Conservation (phyloP, 192 early-diverging fungal species). For the Podila clonocystis region DNA sequence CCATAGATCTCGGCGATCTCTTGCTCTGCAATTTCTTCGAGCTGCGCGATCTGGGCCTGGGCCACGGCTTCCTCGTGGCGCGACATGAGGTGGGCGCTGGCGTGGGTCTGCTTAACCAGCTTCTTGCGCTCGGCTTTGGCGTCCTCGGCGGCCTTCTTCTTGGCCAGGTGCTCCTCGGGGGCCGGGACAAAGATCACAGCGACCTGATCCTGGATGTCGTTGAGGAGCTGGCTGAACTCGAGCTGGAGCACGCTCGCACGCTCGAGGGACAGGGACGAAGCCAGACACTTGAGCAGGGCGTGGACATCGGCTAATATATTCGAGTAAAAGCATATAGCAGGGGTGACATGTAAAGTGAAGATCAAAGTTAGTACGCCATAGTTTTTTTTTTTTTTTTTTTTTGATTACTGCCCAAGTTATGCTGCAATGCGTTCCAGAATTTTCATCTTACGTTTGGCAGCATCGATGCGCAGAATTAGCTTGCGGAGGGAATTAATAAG, state of each 20-base stretch:
- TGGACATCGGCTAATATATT: slow-evolving; percentile 58
- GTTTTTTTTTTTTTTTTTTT: background rate
- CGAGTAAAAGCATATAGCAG: slow-evolving; percentile 32
- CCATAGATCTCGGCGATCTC: slow-evolving; percentile 50
- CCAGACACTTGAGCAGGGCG: slow-evolving; percentile 60
- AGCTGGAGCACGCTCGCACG: slow-evolving; percentile 61
- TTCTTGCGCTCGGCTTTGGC: slow-evolving; percentile 47
- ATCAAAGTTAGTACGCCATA: too few relatives aligned
- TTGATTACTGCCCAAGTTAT: too few relatives aligned
- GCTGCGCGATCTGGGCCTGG: slow-evolving; percentile 42
- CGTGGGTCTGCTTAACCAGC: slow-evolving; percentile 38
- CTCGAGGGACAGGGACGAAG: slow-evolving; percentile 56
- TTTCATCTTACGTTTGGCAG: slow-evolving; percentile 59
- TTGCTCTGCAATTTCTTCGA: slow-evolving; percentile 49
- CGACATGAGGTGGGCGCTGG: slow-evolving; percentile 42
- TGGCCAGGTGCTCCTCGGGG: slow-evolving; percentile 37
- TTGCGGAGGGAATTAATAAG: slow-evolving; percentile 77
- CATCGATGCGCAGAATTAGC: slow-evolving; percentile 64
- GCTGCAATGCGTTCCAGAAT: too few relatives aligned
- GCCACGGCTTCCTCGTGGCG: slow-evolving; percentile 45
- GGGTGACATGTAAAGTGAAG: too few relatives aligned
- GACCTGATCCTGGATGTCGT: slow-evolving; percentile 45
- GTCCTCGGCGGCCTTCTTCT: slow-evolving; percentile 51
- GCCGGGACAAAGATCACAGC: slow-evolving; percentile 64
- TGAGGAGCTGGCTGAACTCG: slow-evolving; percentile 57